Evolutionary conservation across 352 stramenopile genomes (phyloP).

Genomic region (Phytophthora megakarya): DNA sequence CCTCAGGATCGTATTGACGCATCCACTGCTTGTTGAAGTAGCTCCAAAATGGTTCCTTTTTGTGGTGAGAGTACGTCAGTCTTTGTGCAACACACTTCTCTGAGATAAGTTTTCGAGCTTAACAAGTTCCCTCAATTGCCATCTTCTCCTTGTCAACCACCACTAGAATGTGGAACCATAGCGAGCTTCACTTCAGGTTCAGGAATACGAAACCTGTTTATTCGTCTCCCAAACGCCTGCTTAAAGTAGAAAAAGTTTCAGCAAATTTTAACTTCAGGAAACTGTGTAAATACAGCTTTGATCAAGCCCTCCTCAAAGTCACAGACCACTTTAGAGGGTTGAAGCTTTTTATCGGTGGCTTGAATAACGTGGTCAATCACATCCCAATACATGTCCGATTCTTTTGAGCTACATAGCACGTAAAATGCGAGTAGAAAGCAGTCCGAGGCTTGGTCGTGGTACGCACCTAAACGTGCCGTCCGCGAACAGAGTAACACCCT

Average conservation of each 20-base stretch:
- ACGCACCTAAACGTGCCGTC: background rate
- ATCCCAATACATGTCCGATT: constrained; percentile 5
- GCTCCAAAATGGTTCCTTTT: too few relatives aligned
- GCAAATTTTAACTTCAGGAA: background rate
- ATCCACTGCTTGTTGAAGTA: too few relatives aligned
- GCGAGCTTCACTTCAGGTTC: background rate
- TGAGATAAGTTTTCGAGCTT: too few relatives aligned
- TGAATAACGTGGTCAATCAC: constrained; percentile 2
- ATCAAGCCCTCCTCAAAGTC: background rate
- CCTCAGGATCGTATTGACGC: too few relatives aligned
- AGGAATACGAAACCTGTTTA: background rate
- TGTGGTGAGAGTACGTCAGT: too few relatives aligned
- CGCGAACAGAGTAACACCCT: background rate
- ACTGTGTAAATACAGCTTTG: background rate
- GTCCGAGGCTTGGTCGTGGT: background rate
- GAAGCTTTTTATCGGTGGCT: constrained; percentile 3
- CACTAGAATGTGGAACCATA: background rate
- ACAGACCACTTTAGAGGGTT: background rate
- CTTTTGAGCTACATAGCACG: constrained; percentile 2
- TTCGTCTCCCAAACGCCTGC: background rate
- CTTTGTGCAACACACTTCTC: too few relatives aligned
- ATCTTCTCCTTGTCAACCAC: background rate
- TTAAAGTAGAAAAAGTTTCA: background rate
- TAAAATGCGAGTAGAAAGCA: background rate
- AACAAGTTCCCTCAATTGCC: background rate